phyloP scores from a whole-genome alignment of 2,329 filamentous ascomycete species.

The Emergomyces pasteurianus region DNA sequence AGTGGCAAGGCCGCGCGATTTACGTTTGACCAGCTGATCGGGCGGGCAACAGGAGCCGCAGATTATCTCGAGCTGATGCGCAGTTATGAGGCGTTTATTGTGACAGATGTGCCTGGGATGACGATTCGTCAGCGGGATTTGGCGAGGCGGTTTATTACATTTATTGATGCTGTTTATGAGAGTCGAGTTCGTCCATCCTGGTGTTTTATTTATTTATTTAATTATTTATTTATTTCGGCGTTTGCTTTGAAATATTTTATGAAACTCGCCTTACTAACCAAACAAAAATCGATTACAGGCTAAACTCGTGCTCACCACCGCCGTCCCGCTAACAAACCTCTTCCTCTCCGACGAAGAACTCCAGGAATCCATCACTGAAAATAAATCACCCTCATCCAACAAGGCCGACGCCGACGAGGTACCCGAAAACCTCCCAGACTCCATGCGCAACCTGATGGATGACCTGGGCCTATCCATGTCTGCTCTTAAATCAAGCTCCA shows the following conservation, averaged over 20 bases:
- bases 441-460: slow-evolving; percentile 73
- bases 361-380: slow-evolving; percentile 42
- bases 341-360: slow-evolving; percentile 68
- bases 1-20: slow-evolving; percentile 84
- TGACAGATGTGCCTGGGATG: slow-evolving; percentile 89
- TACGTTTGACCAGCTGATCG: slow-evolving; percentile 84
- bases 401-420: slow-evolving; percentile 26
- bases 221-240: slow-evolving; percentile 11
- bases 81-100: slow-evolving; percentile 81
- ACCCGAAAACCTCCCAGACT: slow-evolving; percentile 47
- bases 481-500: slow-evolving; percentile 68
- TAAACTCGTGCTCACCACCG: slow-evolving; percentile 90
- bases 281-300: slow-evolving; percentile 44
- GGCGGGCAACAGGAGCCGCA: slow-evolving; percentile 75
- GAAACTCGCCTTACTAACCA: background rate
- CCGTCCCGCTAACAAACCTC: slow-evolving; percentile 69
- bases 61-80: slow-evolving; percentile 90
- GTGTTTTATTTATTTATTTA: no score
- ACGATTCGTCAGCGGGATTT: slow-evolving; percentile 74
- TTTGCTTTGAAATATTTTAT: background rate
- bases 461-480: slow-evolving; percentile 76
- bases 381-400: slow-evolving; percentile 10
- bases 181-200: no score
- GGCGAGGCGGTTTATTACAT: slow-evolving; percentile 88
- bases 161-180: slow-evolving; percentile 94